These are phyloP conservation scores for Ustilago esculenta DNA, from an alignment of 1,284 basidiomycete species.

Conservation along the genomic window DNA sequence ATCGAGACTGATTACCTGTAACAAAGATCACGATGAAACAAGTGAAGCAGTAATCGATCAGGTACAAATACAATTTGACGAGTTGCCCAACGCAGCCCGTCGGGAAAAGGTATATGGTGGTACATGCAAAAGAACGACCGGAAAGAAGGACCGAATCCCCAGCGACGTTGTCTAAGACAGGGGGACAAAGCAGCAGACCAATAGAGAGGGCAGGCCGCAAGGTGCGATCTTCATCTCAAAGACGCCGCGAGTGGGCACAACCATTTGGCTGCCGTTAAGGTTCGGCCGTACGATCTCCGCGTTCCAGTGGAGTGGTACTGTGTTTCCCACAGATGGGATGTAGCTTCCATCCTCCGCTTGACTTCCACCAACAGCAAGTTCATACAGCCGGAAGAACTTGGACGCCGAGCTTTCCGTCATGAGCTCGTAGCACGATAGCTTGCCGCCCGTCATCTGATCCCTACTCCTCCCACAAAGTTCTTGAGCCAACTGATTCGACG, in stretches of 20 bases:
- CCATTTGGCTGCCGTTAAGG: slow-evolving; percentile 3
- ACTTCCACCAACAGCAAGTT: slow-evolving; percentile 28
- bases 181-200: slow-evolving; percentile 44
- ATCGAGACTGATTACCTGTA: too few species aligned
- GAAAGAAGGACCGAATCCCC: too few species aligned
- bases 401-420: slow-evolving; percentile 49
- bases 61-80: background rate
- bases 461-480: slow-evolving; percentile 27
- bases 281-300: slow-evolving; percentile 37
- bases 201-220: slow-evolving; percentile 43
- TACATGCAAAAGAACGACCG: too few species aligned
- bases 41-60: too few species aligned
- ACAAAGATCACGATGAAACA: too few species aligned
- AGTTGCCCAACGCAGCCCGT: too few species aligned
- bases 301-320: slow-evolving; percentile 42
- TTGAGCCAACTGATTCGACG: slow-evolving; percentile 37
- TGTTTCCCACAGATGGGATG: slow-evolving; percentile 17
- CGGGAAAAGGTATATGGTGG: too few species aligned
- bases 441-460: slow-evolving; percentile 36
- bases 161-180: slow-evolving; percentile 12
- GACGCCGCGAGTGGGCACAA: slow-evolving; percentile 28
- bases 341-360: slow-evolving; percentile 30
- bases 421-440: slow-evolving; percentile 42
- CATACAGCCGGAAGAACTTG: slow-evolving; percentile 45
- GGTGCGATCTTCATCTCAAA: slow-evolving; percentile 56